phyloP scores from a whole-genome alignment of 2,329 filamentous ascomycete species.

The Cladosporium cucumerinum region DNA sequence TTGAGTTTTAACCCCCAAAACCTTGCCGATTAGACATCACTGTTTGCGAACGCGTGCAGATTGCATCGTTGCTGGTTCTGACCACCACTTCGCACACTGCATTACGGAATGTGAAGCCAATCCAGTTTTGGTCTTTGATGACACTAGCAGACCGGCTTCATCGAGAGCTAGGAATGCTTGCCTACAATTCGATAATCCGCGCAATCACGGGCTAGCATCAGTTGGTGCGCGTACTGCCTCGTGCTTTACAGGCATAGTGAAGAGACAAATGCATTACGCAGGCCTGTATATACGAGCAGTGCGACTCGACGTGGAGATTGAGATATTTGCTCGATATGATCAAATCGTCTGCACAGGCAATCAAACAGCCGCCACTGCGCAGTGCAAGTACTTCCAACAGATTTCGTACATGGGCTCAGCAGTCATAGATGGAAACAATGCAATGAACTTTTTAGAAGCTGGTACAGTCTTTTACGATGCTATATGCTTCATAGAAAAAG shows the following conservation, averaged over 20 bases:
- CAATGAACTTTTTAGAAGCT: conserved; percentile 14
- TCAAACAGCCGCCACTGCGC: neutral
- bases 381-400: neutral
- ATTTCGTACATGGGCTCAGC: neutral
- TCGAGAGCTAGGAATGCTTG: neutral
- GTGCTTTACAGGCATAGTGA: neutral
- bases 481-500: conserved; percentile 15
- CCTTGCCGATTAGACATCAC: neutral
- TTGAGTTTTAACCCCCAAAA: neutral
- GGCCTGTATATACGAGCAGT: neutral
- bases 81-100: neutral
- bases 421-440: neutral
- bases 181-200: neutral
- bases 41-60: neutral
- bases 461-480: conserved; percentile 14
- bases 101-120: neutral
- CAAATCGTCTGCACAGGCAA: too few species aligned
- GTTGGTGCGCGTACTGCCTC: neutral
- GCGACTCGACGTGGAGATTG: neutral
- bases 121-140: neutral
- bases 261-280: neutral
- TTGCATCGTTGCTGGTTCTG: neutral
- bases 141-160: neutral
- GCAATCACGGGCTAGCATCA: neutral
- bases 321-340: neutral